A percentile compares a stretch with the other conserved stretches of the same genome.
Conservation (phyloP, 106 monocot species). For the Phalaenopsis aphrodite region DNA sequence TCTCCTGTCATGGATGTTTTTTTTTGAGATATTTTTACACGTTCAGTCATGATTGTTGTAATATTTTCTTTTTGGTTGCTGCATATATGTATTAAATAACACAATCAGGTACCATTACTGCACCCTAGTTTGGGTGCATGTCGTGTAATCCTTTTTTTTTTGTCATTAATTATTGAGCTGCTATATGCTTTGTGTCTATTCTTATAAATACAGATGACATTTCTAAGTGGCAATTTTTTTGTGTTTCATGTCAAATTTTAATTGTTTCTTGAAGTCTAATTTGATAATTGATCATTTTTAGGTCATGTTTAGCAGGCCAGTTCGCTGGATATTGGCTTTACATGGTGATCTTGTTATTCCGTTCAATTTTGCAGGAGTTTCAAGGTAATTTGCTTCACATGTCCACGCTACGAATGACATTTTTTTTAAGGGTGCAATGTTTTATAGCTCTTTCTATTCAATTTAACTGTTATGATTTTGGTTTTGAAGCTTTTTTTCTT, state of each 20-base stretch:
- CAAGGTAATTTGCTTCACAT: constrained; percentile 36
- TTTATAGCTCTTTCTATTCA: too few species aligned
- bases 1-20: not conserved
- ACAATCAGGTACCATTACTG: not conserved
- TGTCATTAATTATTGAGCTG: not conserved
- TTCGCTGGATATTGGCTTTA: constrained; percentile 90
- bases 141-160: not conserved
- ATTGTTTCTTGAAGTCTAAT: not conserved
- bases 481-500: not conserved
- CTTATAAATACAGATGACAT: not conserved
- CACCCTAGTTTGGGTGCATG: not conserved
- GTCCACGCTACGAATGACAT: not conserved
- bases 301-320: constrained; percentile 82
- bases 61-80: not conserved
- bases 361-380: constrained; percentile 76
- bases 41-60: too few species aligned
- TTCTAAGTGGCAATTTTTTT: not conserved
- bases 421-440: not conserved
- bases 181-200: not conserved
- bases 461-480: not conserved
- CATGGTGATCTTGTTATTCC: constrained; percentile 73
- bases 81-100: not conserved
- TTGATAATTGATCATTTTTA: constrained; percentile 16
- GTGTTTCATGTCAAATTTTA: not conserved
- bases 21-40: not conserved